Percentiles rank a stretch among this genome's conserved stretches.
phyloP scores from a whole-genome alignment of 2,329 filamentous ascomycete genomes.

The Aureobasidium sp. region DNA sequence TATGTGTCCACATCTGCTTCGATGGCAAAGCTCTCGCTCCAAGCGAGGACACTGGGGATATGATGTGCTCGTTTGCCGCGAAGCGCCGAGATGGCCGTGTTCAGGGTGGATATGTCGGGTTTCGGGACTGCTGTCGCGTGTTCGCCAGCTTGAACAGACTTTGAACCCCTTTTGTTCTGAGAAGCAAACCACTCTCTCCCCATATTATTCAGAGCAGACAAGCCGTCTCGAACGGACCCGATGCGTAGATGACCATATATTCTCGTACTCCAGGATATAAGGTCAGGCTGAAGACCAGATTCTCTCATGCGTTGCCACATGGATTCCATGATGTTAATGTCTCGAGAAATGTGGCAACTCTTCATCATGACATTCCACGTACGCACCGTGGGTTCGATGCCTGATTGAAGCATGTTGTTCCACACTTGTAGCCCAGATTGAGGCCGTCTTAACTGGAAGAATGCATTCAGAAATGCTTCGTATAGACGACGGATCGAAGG shows the following conservation, averaged over 20 bases:
- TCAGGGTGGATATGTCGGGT: constrained; percentile 60
- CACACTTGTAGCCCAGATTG: constrained; percentile 47
- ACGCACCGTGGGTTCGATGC: constrained; percentile 52
- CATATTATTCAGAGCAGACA: constrained; percentile 62
- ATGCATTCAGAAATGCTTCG: constrained; percentile 41
- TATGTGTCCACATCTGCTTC: constrained; percentile 29
- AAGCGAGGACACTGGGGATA: constrained; percentile 49
- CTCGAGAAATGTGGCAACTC: constrained; percentile 57
- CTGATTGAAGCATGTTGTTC: constrained; percentile 50
- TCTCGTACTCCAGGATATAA: constrained; percentile 61
- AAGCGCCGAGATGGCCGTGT: constrained; percentile 61
- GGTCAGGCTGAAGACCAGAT: constrained; percentile 56
- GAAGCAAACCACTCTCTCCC: constrained; percentile 49
- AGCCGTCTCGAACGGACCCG: constrained; percentile 48
- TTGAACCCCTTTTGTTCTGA: neutral
- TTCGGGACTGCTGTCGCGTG: constrained; percentile 39
- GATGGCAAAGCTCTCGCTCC: constrained; percentile 32
- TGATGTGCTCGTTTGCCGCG: constrained; percentile 44
- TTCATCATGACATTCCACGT: constrained; percentile 70
- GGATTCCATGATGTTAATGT: constrained; percentile 53
- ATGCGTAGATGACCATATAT: constrained; percentile 58
- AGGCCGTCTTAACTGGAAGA: constrained; percentile 38
- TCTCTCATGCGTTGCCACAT: constrained; percentile 60
- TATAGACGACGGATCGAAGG: constrained; percentile 24
- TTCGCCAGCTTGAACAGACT: neutral